Evolutionary conservation across 2,329 filamentous ascomycete species (phyloP), one percentile per base, ranked within the genome.

Genomic region (Scedosporium aurantiacum): DNA sequence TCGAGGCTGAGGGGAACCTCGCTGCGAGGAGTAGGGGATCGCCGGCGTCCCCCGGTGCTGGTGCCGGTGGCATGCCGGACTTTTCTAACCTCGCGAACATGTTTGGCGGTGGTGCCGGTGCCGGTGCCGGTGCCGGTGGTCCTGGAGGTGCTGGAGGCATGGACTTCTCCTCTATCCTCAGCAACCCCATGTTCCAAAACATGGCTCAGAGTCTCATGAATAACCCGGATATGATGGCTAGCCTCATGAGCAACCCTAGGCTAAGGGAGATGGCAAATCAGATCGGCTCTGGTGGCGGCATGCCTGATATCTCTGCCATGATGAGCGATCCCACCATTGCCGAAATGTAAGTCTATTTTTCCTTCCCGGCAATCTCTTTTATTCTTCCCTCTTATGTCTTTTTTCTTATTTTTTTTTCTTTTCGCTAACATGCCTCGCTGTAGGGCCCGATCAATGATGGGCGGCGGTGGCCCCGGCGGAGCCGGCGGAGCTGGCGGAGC

Each of bases 161-260:
- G 12, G 93, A 97, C 73, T 79, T 99, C 25, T 77, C 84, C 65
- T 84, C 84, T 65, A 86, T 99, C 73, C 96, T 97, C 91, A 91
- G 80, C 79, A 99, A 97, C 79, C 94, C 94, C 61, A 97, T 97
- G 94, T 96, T 99, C 77, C 85, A 91, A 58, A 89, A 83, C 77
- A 97, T 97, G 91, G 94, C 94, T 4, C 91, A 97, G 79, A 96
- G 90, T 75, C 76, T 99, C 61, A 97, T 97, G 94, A 90, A 86
- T 76, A 97, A 99, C 77, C 94, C 94, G 0, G 90, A 96, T 8
- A 85, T 92, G 79, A 88, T 97, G 85, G 83, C 80, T 72, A 94
- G 91, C 73, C 76, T 99, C 63, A 96, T 99, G 92, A 91, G 80
- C 80, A 97, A 99, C 79, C 94, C 94, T 2, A 84, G 87, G 64